Evolutionary conservation across 176 grass and related monocot species (phyloP).

Genomic region (Poa annua): DNA sequence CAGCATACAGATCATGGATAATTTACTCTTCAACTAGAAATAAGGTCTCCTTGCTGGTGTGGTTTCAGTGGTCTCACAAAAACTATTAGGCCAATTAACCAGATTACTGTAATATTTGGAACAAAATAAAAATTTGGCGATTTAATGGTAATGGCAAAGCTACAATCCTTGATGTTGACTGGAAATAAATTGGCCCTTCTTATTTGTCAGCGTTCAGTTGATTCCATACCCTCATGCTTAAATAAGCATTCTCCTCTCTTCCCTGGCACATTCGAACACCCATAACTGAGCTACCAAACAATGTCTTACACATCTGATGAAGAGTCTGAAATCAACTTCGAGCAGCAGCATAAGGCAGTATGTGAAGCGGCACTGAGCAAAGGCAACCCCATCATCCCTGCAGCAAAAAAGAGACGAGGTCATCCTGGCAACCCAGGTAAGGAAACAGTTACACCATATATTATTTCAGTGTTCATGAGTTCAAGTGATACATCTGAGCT

Average conservation of each 20-base stretch:
- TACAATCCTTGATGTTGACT: slow-evolving; percentile 23
- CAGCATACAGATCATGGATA: background rate
- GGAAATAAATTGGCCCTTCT: background rate
- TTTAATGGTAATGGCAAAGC: slow-evolving; percentile 7
- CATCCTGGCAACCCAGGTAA: slow-evolving; percentile 30
- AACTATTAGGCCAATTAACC: background rate
- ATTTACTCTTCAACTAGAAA: background rate
- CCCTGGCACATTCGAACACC: background rate
- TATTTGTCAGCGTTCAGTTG: background rate
- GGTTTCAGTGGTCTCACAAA: slow-evolving; percentile 11
- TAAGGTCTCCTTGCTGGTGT: background rate
- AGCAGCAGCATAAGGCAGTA: slow-evolving; percentile 16
- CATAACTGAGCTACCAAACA: slow-evolving; percentile 11
- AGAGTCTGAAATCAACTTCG: slow-evolving; percentile 27
- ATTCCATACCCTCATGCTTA: slow-evolving; percentile 22
- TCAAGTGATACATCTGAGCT: background rate
- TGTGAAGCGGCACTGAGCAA: slow-evolving; percentile 25
- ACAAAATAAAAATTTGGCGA: background rate
- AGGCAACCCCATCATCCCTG: slow-evolving; percentile 14
- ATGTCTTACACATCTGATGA: slow-evolving; percentile 32
- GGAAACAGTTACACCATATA: background rate
- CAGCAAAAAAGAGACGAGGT: slow-evolving; percentile 23
- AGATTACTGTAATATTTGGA: background rate
- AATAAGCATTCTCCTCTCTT: slow-evolving; percentile 21
- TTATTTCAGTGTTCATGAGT: slow-evolving; percentile 5